These are phyloP conservation scores for Aspergillus sclerotialis DNA, from an alignment of 2,329 filamentous ascomycete species.

Conservation along the genomic window DNA sequence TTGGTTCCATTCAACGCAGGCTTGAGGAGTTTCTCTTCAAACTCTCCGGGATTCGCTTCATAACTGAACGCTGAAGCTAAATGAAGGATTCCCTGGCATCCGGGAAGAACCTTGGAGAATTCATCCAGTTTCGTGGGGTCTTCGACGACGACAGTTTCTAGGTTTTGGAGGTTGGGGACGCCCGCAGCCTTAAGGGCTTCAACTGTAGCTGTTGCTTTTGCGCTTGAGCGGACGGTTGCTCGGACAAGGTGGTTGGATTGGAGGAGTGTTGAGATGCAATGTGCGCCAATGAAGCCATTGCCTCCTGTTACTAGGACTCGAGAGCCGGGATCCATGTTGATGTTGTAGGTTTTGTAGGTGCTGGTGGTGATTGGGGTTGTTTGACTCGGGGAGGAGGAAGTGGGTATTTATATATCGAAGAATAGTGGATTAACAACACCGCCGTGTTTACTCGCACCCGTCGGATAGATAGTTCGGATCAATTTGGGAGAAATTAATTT, in stretches of 20 bases:
- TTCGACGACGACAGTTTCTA: slow-evolving; percentile 10
- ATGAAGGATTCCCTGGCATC: slow-evolving; percentile 16
- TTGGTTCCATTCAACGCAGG: slow-evolving; percentile 21
- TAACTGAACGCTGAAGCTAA: slow-evolving; percentile 25
- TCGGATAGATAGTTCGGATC: slow-evolving; percentile 16
- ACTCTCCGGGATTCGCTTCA: slow-evolving; percentile 14
- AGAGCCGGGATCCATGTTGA: slow-evolving; percentile 2
- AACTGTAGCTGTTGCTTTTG: slow-evolving; percentile 9
- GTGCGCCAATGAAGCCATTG: slow-evolving; percentile 19
- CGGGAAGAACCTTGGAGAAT: slow-evolving; percentile 5
- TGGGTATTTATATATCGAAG: not conserved
- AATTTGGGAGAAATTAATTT: too few species aligned
- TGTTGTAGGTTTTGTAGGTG: not conserved
- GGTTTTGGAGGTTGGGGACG: slow-evolving; percentile 3
- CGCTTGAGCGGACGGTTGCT: slow-evolving; percentile 13
- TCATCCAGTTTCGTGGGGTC: slow-evolving; percentile 10
- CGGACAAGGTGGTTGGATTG: slow-evolving; percentile 9
- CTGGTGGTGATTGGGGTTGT: not conserved
- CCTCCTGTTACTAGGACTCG: slow-evolving; percentile 15
- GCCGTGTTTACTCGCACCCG: too few species aligned
- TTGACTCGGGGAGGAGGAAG: not conserved
- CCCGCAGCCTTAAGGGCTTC: slow-evolving; percentile 4
- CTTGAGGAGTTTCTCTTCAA: slow-evolving; percentile 22
- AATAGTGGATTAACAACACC: not conserved
- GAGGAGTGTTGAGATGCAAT: slow-evolving; percentile 15